phyloP scores from a whole-genome alignment of 805 yeast genomes.

The Candida endomychidarum region DNA sequence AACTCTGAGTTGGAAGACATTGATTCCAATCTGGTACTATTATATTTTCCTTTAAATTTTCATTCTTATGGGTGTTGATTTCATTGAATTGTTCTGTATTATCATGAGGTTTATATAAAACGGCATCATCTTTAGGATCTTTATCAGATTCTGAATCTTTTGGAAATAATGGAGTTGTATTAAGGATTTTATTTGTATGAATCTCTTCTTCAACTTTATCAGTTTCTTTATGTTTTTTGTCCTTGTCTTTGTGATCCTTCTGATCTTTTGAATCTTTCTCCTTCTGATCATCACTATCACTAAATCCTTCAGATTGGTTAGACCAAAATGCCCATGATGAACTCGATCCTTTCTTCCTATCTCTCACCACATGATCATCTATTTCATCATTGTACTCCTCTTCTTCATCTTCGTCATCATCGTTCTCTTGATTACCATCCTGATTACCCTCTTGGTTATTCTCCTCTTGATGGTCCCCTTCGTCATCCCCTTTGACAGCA shows the following conservation, averaged over 20 bases:
- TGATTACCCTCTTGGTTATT: no score
- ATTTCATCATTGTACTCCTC: constrained; percentile 33
- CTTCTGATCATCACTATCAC: constrained; percentile 2
- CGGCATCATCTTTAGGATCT: constrained; percentile 37
- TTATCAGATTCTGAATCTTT: constrained; percentile 18
- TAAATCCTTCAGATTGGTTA: neutral
- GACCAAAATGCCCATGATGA: constrained; percentile 39
- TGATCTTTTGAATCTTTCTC: neutral
- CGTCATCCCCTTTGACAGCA: constrained; percentile 17
- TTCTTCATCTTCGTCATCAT: constrained; percentile 21
- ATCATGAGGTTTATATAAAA: constrained; percentile 43
- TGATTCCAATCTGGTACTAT: constrained; percentile 44
- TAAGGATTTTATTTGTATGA: constrained; percentile 31
- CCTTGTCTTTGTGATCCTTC: constrained; percentile 4
- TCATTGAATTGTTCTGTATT: constrained; percentile 39
- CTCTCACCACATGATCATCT: constrained; percentile 29
- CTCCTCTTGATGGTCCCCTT: constrained; percentile 16
- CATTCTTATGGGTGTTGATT: constrained; percentile 46
- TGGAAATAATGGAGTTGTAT: constrained; percentile 31
- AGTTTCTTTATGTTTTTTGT: constrained; percentile 7
- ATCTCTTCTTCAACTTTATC: constrained; percentile 10
- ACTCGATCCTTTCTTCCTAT: constrained; percentile 21
- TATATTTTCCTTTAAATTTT: constrained; percentile 38
- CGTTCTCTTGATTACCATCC: constrained; percentile 23
- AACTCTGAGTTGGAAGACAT: constrained; percentile 33